Base-by-base conservation (phyloP, 345 rosid species). In the Corchorus capsularis region DNA sequence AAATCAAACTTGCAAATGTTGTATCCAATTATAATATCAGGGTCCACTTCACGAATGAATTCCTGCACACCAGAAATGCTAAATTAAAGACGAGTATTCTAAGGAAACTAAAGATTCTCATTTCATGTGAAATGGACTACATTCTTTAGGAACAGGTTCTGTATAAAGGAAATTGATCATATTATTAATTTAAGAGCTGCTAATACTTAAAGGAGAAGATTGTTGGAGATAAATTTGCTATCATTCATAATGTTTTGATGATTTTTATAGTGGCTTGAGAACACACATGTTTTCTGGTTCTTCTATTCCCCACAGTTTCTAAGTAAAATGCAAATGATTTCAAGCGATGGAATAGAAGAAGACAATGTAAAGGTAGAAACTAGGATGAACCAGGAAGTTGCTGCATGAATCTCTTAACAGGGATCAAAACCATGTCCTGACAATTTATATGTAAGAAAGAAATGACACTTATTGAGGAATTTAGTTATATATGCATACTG, bases 1-100 rank as follows among this genome's bases (percentile, higher is more conserved):
- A 96, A 81, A 85, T 96, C 99, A 77, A 96, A 96, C 77, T 93
- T 96, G 94, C 99, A 96, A 79, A 96, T 96, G 80, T 96, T 96
- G 77, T 93, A 96, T 61, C 99, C 99, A 84, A 96, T 96, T 74
- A 96, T 90, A 81, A 96, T 84, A 86, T 96, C 99, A 69, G 99
- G 99, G 83, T 96, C 99, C 72, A 91, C 96, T 81, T 89, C 94
- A 76, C 89, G 87, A 70, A 96, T 85, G 74, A 93, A 86, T 75
- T 93, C 94, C 98, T 96, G 94, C 84, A 85, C 76, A 75, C 10
- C 87, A 82, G 79, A 75, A 75, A 66, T 46, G 67, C 56, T 63
- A 50, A 57, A 67, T 80, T 81, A 20, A 72, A 63, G 70, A 72
- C 63, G 41, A 55, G 61, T 39, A 4, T 19, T 12, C 47, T 7